Base-by-base conservation (phyloP, 1,284 basidiomycete species). In the Ganoderma boninense region DNA sequence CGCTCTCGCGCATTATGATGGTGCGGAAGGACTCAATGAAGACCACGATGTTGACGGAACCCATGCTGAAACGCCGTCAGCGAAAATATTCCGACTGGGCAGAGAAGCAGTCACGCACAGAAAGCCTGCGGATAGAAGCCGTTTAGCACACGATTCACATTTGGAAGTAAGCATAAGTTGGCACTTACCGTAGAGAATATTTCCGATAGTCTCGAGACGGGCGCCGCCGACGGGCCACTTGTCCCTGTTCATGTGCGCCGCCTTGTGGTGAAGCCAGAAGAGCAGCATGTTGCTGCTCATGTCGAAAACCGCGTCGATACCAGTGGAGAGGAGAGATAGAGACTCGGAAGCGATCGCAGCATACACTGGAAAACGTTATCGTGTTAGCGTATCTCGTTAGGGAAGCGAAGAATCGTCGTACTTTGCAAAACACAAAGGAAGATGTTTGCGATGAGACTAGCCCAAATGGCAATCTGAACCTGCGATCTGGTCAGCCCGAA, bases 191-290 rank as follows among this genome's bases (percentile, higher is more conserved):
- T 96, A 98, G 67, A 95, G 85, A 72, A 97, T 92, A 77, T 97
- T 97, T 46, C 96, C 96, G 71, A 97, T 96, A 0, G 94, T 97
- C 81, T 97, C 95, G 60, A 97, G 87, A 61, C 95, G 88, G 20
- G 92, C 88, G 29, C 97, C 97, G 64, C 96, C 93, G 7, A 96
- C 93, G 6, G 96, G 96, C 95, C 96, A 97, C 77, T 95, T 95
- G 79, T 92, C 93, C 65, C 84, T 77, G 77, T 98, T 95, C 69
- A 97, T 87, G 29, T 78, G 86, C 13, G 79, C 82, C 1, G 95
- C 90, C 76, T 95, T 93, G 71, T 86, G 85, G 80, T 99, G 94
- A 1, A 97, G 85, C 84, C 89, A 89, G 80, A 93, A 93, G 1
- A 98, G 86, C 20, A 98, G 84, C 46, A 97, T 80, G 77, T 98